Base-by-base conservation (phyloP, 2,329 filamentous ascomycete species). In the Metarhizium brunneum region DNA sequence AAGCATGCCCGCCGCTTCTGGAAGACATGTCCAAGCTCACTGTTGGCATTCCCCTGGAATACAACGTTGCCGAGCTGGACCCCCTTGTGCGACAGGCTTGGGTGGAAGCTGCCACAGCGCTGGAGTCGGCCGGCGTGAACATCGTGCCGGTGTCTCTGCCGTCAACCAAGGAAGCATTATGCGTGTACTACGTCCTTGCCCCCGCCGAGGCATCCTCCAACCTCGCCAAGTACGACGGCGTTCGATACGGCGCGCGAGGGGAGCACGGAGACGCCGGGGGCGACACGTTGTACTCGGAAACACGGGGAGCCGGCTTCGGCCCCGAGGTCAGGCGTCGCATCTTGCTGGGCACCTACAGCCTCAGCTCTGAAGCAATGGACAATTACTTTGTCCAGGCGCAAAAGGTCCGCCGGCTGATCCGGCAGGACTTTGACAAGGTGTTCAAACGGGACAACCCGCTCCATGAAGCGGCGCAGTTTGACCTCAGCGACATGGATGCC, bases 341-440 rank as follows among this genome's bases (percentile, higher is more conserved):
- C 57, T 73, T 99, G 8, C 81, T 99, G 0, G 94, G 94, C 16
- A 86, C 91, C 0, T 97, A 96, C 68, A 92, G 86, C 45, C 79
- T 99, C 53, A 95, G 90, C 70, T 92, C 92, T 0, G 84, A 88
- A 58, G 91, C 91, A 10, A 94, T 95, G 66, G 88, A 96, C 69
- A 99, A 97, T 68, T 96, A 97, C 71, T 99, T 99, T 66, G 82
- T 96, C 59, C 88, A 96, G 68, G 94, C 94, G 49, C 94, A 99
- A 72, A 87, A 86, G 61, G 83, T 96, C 43, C 86, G 94, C 1
- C 81, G 90, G 54, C 76, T 95, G 18, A 89, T 99, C 2, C 87
- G 94, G 67, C 75, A 77, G 38, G 94, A 99, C 66, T 99, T 99
- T 68, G 84, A 97, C 70, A 73, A 79, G 2, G 85, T 89, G 0